Conservation (phyloP, 139 green algal genomes). For the Eudorina sp. region DNA sequence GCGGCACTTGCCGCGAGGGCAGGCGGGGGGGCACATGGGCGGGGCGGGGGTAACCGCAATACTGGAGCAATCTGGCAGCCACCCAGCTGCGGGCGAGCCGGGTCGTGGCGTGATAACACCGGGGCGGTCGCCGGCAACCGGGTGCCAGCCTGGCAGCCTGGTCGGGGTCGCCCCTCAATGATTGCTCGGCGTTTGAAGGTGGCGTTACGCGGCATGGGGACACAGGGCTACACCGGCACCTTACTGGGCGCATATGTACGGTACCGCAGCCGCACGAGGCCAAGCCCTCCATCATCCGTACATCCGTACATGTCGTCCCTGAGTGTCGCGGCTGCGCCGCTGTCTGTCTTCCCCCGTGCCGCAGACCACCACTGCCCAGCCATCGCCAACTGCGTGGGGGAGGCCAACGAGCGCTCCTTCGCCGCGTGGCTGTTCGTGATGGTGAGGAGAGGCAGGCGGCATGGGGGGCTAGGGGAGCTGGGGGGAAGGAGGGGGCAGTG, state of each 20-base stretch:
- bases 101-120: too few relatives aligned
- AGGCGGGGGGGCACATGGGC: too few relatives aligned
- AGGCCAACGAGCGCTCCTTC: slow-evolving; percentile 71
- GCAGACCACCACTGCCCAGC: slow-evolving; percentile 88
- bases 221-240: too few relatives aligned
- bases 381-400: slow-evolving; percentile 80
- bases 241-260: too few relatives aligned
- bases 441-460: not conserved
- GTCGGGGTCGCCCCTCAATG: too few relatives aligned
- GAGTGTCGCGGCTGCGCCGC: not conserved
- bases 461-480: not conserved
- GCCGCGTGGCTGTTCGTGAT: slow-evolving; percentile 44
- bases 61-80: not conserved
- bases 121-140: too few relatives aligned
- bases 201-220: too few relatives aligned
- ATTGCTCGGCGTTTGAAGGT: not conserved
- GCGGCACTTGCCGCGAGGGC: too few relatives aligned
- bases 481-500: not conserved
- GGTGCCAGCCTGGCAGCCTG: not conserved
- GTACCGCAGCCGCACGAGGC: too few relatives aligned
- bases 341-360: not conserved
- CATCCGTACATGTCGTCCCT: not conserved
- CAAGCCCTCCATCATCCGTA: too few relatives aligned
- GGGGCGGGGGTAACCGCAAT: not conserved
- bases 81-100: too few relatives aligned